Conservation (phyloP, 164 flowering plant genomes). For the Kalanchoe fedtschenkoi region DNA sequence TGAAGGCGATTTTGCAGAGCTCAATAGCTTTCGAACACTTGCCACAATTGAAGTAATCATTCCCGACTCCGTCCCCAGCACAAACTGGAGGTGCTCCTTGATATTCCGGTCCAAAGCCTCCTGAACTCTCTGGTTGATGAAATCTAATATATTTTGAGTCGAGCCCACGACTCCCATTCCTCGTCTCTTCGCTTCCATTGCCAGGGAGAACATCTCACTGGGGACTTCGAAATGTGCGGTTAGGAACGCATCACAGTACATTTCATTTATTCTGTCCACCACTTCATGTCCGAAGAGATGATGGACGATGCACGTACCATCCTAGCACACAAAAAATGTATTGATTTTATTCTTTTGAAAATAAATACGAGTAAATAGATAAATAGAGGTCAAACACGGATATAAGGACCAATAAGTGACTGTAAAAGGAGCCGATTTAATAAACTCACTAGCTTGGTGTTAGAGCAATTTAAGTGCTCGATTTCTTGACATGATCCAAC, state of each 20-base stretch:
- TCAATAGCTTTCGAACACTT: constrained; percentile 43
- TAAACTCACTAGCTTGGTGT: too few relatives aligned
- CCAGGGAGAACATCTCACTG: constrained; percentile 94
- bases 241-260: constrained; percentile 82
- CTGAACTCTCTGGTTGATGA: constrained; percentile 65
- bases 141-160: constrained; percentile 89
- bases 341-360: too few relatives aligned
- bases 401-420: too few relatives aligned
- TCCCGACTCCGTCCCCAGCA: constrained; percentile 95
- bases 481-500: background rate
- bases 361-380: background rate
- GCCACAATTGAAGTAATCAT: constrained; percentile 95
- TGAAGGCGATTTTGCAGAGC: constrained; percentile 28
- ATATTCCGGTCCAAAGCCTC: constrained; percentile 74
- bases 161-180: constrained; percentile 99
- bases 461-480: too few relatives aligned
- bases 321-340: too few relatives aligned
- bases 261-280: constrained; percentile 69
- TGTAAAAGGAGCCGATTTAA: too few relatives aligned
- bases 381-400: too few relatives aligned
- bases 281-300: constrained; percentile 92
- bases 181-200: constrained; percentile 93
- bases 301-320: constrained; percentile 94
- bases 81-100: constrained; percentile 84
- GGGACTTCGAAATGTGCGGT: constrained; percentile 98